phyloP scores from a whole-genome alignment of 140 eudicot genomes.

The Anethum foeniculum region DNA sequence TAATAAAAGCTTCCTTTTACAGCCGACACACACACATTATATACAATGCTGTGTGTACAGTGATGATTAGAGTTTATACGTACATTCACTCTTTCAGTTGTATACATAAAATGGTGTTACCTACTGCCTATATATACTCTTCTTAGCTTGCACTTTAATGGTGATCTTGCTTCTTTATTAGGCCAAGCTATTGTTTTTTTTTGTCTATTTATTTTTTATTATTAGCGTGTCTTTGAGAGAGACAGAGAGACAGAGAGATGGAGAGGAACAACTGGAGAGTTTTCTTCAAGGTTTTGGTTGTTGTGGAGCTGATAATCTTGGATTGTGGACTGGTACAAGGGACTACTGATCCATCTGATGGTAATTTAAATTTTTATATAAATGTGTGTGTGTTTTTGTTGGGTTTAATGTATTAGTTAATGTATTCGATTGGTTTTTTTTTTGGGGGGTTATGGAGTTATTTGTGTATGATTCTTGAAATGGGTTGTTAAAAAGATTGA shows the following conservation, averaged over 20 bases:
- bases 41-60: neutral
- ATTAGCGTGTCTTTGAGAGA: neutral
- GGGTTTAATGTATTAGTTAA: neutral
- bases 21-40: conserved; percentile 4
- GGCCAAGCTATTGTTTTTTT: conserved; percentile 18
- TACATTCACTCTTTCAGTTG: neutral
- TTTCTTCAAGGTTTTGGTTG: conserved; percentile 11
- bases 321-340: conserved; percentile 17
- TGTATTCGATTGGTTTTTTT: neutral
- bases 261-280: neutral
- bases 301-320: conserved; percentile 20
- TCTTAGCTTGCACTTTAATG: conserved; percentile 9
- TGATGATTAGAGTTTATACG: neutral
- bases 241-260: conserved; percentile 16
- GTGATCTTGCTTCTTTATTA: conserved; percentile 23
- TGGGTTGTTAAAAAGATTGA: neutral
- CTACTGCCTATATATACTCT: conserved; percentile 2
- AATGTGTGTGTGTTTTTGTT: neutral
- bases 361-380: conserved; percentile 5
- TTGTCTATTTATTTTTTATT: neutral
- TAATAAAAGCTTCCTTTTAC: conserved; percentile 4
- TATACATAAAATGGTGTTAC: conserved; percentile 17
- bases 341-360: conserved; percentile 54
- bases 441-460: neutral
- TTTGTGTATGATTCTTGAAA: neutral